Conservation (phyloP, 2,329 filamentous ascomycete species). For the Cladophialophora chaetospira region DNA sequence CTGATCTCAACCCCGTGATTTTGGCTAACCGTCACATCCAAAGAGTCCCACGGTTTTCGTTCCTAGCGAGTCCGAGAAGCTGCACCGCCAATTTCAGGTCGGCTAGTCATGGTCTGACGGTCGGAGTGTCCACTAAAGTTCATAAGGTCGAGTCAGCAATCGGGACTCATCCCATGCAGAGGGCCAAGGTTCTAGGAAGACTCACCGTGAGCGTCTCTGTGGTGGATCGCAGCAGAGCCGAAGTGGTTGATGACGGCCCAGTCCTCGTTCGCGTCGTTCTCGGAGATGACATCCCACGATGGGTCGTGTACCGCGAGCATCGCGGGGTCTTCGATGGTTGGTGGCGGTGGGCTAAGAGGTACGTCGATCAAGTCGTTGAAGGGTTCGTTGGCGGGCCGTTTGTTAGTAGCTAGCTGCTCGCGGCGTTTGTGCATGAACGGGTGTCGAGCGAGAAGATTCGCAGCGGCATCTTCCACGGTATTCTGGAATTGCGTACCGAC, state of each 20-base stretch:
- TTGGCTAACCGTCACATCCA: too few relatives aligned
- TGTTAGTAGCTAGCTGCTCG: too few relatives aligned
- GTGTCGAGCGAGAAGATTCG: too few relatives aligned
- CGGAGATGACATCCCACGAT: constrained; percentile 6
- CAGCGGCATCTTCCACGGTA: too few relatives aligned
- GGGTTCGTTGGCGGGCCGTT: not conserved
- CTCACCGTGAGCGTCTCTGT: constrained; percentile 5
- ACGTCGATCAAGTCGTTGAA: constrained; percentile 2
- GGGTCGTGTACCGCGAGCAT: not conserved
- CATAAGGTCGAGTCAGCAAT: too few relatives aligned
- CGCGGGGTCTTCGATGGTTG: not conserved
- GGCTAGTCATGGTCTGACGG: not conserved
- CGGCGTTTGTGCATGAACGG: too few relatives aligned
- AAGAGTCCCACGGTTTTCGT: not conserved
- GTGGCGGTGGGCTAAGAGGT: not conserved
- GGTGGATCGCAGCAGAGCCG: constrained; percentile 2
- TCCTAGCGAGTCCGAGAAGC: not conserved
- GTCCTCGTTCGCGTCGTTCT: constrained; percentile 7
- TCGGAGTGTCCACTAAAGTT: constrained; percentile 4
- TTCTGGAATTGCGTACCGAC: too few relatives aligned
- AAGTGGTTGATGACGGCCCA: constrained; percentile 10
- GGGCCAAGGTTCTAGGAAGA: too few relatives aligned
- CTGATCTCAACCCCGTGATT: too few relatives aligned
- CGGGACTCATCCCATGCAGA: too few relatives aligned
- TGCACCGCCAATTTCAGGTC: too few relatives aligned